A percentile compares a stretch with the other conserved stretches of the same genome.
These are phyloP conservation scores for Trametes hirsuta DNA, from an alignment of 1,284 basidiomycete genomes.

Conservation along the genomic window DNA sequence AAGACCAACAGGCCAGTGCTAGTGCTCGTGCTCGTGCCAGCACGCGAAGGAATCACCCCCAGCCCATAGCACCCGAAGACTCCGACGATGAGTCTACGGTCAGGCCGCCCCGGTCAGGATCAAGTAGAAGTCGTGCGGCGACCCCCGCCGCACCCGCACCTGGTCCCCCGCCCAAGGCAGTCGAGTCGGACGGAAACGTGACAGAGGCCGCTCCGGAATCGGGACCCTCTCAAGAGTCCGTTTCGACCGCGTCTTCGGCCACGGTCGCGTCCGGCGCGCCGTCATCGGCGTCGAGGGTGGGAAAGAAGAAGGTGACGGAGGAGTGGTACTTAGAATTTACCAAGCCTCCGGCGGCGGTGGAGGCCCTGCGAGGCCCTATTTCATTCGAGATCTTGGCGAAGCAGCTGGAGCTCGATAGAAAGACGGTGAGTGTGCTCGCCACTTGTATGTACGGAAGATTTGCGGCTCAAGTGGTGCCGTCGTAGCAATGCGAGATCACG, in stretches of 20 bases:
- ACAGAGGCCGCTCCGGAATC: not conserved
- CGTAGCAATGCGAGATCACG: constrained; percentile 5
- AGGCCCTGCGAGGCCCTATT: constrained; percentile 19
- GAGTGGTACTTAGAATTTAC: constrained; percentile 34
- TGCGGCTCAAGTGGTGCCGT: not conserved
- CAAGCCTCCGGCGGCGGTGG: constrained; percentile 23
- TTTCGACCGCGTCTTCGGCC: constrained; percentile 3
- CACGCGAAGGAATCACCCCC: not conserved
- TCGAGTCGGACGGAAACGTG: not conserved
- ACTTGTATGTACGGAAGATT: not conserved
- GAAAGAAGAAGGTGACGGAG: not conserved
- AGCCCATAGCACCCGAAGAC: not conserved
- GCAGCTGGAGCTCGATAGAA: constrained; percentile 25
- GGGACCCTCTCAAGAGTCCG: not conserved
- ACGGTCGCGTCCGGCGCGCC: not conserved
- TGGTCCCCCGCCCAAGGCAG: not conserved
- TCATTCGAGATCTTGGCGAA: constrained; percentile 18
- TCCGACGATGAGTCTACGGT: constrained; percentile 19
- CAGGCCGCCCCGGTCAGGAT: constrained; percentile 2
- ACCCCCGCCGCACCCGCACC: not conserved
- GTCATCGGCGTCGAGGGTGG: not conserved
- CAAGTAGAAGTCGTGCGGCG: not conserved
- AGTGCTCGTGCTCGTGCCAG: not conserved
- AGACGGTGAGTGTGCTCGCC: constrained; percentile 17
- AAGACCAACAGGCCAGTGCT: not conserved